A percentile compares a stretch with the other conserved stretches of the same genome.
Evolutionary conservation across 495 filamentous ascomycete genomes (phyloP).

Genomic region (Monascus purpureus): DNA sequence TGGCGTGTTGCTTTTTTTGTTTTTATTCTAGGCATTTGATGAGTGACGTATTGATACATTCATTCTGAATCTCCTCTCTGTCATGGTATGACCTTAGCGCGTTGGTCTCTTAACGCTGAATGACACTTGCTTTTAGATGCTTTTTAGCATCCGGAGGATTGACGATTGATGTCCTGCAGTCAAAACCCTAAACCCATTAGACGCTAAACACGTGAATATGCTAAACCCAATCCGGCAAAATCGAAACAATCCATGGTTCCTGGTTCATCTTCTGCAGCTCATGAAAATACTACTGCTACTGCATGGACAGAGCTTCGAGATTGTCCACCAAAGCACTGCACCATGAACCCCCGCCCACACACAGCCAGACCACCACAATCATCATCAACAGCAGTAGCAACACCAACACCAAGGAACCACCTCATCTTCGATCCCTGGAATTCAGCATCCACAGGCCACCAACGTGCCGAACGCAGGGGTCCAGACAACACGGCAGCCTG

Average conservation of each 20-base stretch:
- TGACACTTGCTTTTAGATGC: too few relatives aligned
- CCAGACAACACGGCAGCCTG: conserved; percentile 50
- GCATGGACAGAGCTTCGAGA: background rate
- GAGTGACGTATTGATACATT: too few relatives aligned
- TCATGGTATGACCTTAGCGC: too few relatives aligned
- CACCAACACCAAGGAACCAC: conserved; percentile 22
- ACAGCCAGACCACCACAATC: conserved; percentile 1
- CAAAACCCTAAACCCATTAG: background rate
- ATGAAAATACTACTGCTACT: background rate
- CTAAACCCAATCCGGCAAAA: conserved; percentile 5
- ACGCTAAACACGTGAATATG: background rate
- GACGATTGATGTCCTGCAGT: too few relatives aligned
- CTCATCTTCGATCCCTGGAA: conserved; percentile 68
- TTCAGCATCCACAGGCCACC: conserved; percentile 66
- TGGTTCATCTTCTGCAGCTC: background rate
- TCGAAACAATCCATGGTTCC: conserved; percentile 3
- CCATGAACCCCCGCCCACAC: background rate
- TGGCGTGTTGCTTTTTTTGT: too few relatives aligned
- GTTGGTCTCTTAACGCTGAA: too few relatives aligned
- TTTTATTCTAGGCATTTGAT: too few relatives aligned
- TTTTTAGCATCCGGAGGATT: too few relatives aligned
- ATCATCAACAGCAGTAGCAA: background rate
- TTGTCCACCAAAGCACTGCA: background rate
- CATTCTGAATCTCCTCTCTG: too few relatives aligned
- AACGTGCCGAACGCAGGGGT: conserved; percentile 48